These are phyloP conservation scores for Beauveria brongniartii DNA, from an alignment of 2,329 filamentous ascomycete genomes.

Conservation along the genomic window DNA sequence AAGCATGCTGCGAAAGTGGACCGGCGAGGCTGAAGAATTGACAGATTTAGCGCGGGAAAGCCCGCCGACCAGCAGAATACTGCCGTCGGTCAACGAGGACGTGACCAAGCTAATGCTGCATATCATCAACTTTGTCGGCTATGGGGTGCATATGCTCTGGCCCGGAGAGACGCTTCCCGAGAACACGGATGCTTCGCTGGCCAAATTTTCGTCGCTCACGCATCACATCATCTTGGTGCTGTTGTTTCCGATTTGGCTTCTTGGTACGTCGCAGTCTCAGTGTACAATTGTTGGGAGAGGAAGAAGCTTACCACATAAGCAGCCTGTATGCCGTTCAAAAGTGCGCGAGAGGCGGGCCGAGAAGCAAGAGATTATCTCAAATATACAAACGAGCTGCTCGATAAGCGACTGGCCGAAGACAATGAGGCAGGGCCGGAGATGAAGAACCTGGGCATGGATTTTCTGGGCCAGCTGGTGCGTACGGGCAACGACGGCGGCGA, in stretches of 20 bases:
- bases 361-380: conserved; percentile 52
- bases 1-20: conserved; percentile 53
- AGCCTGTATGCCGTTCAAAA: conserved; percentile 42
- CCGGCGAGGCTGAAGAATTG: conserved; percentile 24
- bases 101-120: conserved; percentile 55
- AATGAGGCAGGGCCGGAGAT: conserved; percentile 28
- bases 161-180: conserved; percentile 49
- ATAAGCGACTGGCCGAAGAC: conserved; percentile 45
- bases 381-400: conserved; percentile 63
- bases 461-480: conserved; percentile 43
- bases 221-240: conserved; percentile 57
- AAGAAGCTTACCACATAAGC: background rate
- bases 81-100: conserved; percentile 52
- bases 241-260: conserved; percentile 48
- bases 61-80: conserved; percentile 27
- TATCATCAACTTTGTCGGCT: conserved; percentile 60
- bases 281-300: background rate
- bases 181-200: conserved; percentile 34
- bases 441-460: conserved; percentile 38
- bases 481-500: conserved; percentile 29
- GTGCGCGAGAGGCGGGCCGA: conserved; percentile 41
- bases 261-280: conserved; percentile 31
- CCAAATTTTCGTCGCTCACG: conserved; percentile 43
- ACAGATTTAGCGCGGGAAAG: conserved; percentile 16
- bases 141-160: conserved; percentile 55